Evolutionary conservation across 192 early-diverging fungal species (phyloP), one percentile per base, ranked within the genome.

Genomic region (Podochytrium sp.): DNA sequence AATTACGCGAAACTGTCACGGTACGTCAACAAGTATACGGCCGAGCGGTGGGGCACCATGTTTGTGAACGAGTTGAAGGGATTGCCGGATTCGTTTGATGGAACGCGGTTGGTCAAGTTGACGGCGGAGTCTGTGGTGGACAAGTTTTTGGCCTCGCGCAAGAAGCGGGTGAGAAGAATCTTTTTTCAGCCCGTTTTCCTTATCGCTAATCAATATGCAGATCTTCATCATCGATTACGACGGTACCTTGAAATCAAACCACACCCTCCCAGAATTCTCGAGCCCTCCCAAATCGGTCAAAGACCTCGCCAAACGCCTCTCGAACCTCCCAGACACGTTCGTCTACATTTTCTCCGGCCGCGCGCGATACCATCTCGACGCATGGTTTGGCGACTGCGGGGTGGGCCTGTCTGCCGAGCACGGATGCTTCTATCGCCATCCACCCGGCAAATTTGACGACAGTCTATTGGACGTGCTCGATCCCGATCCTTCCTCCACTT

Each of bases 261-360:
- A 93, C 69, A 91, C 91, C 47, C 83, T 96, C 20, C 95, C 98
- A 3, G 97, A 97, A 83, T 97, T 95, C 86, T 91, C 95, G 32
- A 90, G 92, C 30, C 98, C 98, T 40, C 90, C 93, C 5, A 84
- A 87, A 1, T 84, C 86, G 37, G 80, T 92, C 2, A 83, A 95
- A 32, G 84, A 86, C 30, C 85, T 89, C 6, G 82, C 99, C 47
- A 90, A 87, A 42, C 74, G 79, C 20, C 82, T 99, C 33, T 71
- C 90, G 1, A 80, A 81, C n/a, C 84, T 90, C 76, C 91, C 90
- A n/a, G 84, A 95, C 79, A 93, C 93, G 0, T 94, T 88, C 76
- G 93, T 99, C 16, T 99, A 99, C 62, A 95, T 99, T 38, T 84
- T 98, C 5, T 96, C 95, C 37, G 98, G 98, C 4, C 93, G 98